A percentile compares a stretch with the other conserved stretches of the same genome.
Conservation (phyloP, 495 filamentous ascomycete genomes). For the Platismatia glauca region DNA sequence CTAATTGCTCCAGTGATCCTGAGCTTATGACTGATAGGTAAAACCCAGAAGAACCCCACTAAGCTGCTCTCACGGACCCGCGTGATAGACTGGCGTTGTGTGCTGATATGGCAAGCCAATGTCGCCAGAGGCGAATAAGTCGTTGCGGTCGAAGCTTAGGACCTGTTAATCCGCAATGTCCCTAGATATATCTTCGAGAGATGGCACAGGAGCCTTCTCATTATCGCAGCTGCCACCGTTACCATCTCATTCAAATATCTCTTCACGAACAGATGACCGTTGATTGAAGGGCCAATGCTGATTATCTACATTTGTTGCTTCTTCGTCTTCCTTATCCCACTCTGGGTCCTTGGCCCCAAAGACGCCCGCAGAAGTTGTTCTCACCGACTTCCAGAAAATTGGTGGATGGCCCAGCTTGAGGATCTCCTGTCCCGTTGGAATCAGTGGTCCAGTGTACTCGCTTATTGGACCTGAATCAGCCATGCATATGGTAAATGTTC, state of each 20-base stretch:
- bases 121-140: conserved; percentile 10
- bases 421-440: neutral
- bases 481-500: neutral
- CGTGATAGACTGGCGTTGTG: conserved; percentile 18
- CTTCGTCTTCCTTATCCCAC: conserved; percentile 34
- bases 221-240: conserved; percentile 25
- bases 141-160: conserved; percentile 19
- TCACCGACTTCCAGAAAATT: neutral
- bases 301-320: conserved; percentile 32
- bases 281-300: conserved; percentile 28
- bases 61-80: too few species aligned
- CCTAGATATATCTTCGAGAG: conserved; percentile 28
- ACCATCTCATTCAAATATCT: conserved; percentile 30
- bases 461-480: neutral
- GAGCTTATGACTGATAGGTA: neutral
- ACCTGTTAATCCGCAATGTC: conserved; percentile 23
- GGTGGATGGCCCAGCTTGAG: neutral
- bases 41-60: too few species aligned
- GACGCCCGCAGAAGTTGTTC: conserved; percentile 1
- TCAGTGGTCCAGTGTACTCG: neutral
- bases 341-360: conserved; percentile 23
- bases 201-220: conserved; percentile 33
- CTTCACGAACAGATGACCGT: conserved; percentile 27
- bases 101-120: conserved; percentile 14
- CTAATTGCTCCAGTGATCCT: neutral